Conservation (phyloP, 2,329 filamentous ascomycete species). For the Trichoderma hamatum region DNA sequence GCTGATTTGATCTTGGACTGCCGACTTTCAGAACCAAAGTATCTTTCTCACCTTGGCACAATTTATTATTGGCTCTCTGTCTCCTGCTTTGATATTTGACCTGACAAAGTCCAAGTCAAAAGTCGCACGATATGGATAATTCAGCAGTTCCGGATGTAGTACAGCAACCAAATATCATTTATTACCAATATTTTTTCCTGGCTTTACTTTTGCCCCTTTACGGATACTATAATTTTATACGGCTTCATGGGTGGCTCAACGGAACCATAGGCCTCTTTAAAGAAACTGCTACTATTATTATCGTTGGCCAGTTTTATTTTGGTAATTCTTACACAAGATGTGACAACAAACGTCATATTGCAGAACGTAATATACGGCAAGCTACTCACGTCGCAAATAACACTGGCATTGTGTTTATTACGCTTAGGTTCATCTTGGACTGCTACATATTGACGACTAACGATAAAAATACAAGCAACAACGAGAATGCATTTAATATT, state of each 20-base stretch:
- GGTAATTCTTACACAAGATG: background rate
- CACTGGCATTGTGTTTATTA: background rate
- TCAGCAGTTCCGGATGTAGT: background rate
- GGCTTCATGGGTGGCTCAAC: background rate
- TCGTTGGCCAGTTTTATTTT: background rate
- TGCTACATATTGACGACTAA: background rate
- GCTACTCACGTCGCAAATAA: background rate
- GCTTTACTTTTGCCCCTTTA: background rate
- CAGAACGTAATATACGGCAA: background rate
- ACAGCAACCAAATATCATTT: background rate
- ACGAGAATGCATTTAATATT: background rate
- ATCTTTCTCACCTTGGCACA: background rate
- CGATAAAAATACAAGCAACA: background rate
- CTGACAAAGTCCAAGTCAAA: background rate
- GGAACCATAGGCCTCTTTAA: background rate
- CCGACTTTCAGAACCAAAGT: no score
- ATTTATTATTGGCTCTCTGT: background rate
- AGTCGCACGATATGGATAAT: background rate
- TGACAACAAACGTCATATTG: background rate
- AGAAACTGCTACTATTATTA: background rate
- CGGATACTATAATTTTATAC: background rate
- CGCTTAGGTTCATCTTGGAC: background rate
- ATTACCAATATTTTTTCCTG: background rate
- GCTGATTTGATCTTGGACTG: no score
- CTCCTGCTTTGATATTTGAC: background rate